A percentile compares a stretch with the other conserved stretches of the same genome.
These are phyloP conservation scores for Musa beccarii DNA, from an alignment of 176 grass and related monocot species.

Conservation along the genomic window DNA sequence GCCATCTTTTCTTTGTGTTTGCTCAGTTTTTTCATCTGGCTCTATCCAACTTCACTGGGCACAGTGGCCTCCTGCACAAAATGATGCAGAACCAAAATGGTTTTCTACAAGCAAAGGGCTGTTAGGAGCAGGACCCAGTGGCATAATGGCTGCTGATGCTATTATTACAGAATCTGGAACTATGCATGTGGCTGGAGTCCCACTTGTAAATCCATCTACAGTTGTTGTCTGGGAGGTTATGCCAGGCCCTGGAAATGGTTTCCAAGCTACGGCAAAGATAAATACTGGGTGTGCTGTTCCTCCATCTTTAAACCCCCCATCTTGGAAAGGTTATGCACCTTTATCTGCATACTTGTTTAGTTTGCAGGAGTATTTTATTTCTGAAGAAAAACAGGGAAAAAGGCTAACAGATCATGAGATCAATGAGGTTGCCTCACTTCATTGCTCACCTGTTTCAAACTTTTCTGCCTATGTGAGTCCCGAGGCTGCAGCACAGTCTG, in stretches of 20 bases:
- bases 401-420: conserved; percentile 50
- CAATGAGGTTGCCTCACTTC: conserved; percentile 71
- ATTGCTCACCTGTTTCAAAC: conserved; percentile 97
- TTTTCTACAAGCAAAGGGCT: conserved; percentile 97
- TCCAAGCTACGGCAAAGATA: conserved; percentile 80
- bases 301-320: conserved; percentile 73
- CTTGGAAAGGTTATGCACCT: conserved; percentile 71
- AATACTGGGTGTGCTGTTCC: conserved; percentile 56
- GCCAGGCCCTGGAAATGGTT: conserved; percentile 86
- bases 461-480: conserved; percentile 98
- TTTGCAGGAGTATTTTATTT: conserved; percentile 80
- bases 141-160: conserved; percentile 98
- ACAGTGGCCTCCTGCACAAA: conserved; percentile 62
- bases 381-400: conserved; percentile 64
- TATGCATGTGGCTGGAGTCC: conserved; percentile 94
- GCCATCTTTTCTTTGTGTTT: conserved; percentile 80
- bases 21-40: conserved; percentile 97
- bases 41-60: conserved; percentile 98
- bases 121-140: conserved; percentile 89
- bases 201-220: conserved; percentile 98
- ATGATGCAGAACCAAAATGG: conserved; percentile 61
- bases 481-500: conserved; percentile 92
- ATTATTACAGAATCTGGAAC: conserved; percentile 85
- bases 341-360: conserved; percentile 81
- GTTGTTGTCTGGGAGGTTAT: conserved; percentile 99